A percentile compares a stretch with the other conserved stretches of the same genome.
Conservation (phyloP, 306 rosid species). For the Sesbania bispinosa region DNA sequence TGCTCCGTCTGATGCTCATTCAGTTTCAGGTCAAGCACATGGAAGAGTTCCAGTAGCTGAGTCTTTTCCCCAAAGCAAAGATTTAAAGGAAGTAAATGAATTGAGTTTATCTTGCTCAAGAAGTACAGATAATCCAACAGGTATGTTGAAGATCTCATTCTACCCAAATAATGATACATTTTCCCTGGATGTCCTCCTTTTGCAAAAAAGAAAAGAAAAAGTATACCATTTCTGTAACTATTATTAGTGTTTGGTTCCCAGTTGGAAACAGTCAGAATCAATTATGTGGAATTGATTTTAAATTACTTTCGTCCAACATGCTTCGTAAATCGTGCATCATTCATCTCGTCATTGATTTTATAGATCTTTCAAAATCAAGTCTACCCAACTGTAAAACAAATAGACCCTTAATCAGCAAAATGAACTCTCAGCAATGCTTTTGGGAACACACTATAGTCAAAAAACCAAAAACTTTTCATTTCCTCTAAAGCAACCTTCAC, state of each 20-base stretch:
- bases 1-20: constrained; percentile 44
- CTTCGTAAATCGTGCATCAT: too few relatives aligned
- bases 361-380: too few relatives aligned
- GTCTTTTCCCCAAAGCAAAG: constrained; percentile 58
- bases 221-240: not conserved
- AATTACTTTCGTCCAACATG: too few relatives aligned
- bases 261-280: too few relatives aligned
- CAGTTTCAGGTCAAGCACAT: constrained; percentile 41
- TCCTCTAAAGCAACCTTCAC: too few relatives aligned
- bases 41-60: constrained; percentile 42
- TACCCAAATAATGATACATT: not conserved
- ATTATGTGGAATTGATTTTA: too few relatives aligned
- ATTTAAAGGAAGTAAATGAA: constrained; percentile 49
- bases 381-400: too few relatives aligned
- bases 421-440: not conserved
- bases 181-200: not conserved
- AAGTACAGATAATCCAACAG: constrained; percentile 49
- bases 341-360: too few relatives aligned
- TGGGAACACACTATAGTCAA: not conserved
- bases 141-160: constrained; percentile 33
- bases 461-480: too few relatives aligned
- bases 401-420: not conserved
- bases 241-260: too few relatives aligned
- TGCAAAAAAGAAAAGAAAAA: not conserved
- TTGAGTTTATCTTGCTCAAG: constrained; percentile 31